Percentiles rank a stretch among this genome's conserved stretches.
Conservation (phyloP, 495 filamentous ascomycete species). For the Astrocystis sublimbata region DNA sequence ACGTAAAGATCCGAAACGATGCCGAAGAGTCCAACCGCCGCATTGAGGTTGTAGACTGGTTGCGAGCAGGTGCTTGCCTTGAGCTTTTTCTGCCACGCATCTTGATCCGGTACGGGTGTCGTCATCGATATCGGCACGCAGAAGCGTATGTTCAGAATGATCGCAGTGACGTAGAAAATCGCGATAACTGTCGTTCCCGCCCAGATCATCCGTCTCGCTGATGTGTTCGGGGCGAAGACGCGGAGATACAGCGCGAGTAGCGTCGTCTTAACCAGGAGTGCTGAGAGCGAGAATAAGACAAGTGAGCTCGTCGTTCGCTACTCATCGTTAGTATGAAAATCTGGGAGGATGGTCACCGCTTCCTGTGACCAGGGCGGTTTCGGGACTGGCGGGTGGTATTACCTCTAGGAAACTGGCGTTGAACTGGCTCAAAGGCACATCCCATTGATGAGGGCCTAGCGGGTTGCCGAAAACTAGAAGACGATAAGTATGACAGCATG, state of each 20-base stretch:
- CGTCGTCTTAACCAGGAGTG: slow-evolving; percentile 21
- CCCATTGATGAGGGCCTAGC: slow-evolving; percentile 22
- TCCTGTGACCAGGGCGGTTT: neutral
- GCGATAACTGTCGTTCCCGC: slow-evolving; percentile 8
- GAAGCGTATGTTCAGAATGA: slow-evolving; percentile 7
- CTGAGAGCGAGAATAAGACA: slow-evolving; percentile 13
- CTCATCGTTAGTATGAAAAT: neutral
- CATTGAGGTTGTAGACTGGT: slow-evolving; percentile 18
- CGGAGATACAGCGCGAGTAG: slow-evolving; percentile 22
- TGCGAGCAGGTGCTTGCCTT: slow-evolving; percentile 17
- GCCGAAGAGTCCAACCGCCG: slow-evolving; percentile 13
- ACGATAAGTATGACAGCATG: neutral
- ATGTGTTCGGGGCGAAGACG: slow-evolving; percentile 13
- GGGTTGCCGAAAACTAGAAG: slow-evolving; percentile 12
- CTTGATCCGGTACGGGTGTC: neutral
- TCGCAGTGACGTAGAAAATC: slow-evolving; percentile 9
- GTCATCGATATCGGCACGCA: slow-evolving; percentile 15
- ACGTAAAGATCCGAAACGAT: slow-evolving; percentile 22
- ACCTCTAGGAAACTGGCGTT: slow-evolving; percentile 11
- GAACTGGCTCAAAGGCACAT: slow-evolving; percentile 16
- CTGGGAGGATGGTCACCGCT: neutral
- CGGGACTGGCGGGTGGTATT: neutral
- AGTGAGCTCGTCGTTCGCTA: slow-evolving; percentile 14
- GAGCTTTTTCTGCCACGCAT: slow-evolving; percentile 8
- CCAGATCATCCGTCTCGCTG: slow-evolving; percentile 21